Evolutionary conservation across 495 filamentous ascomycete species (phyloP).

Genomic region (Chlorociboria aeruginascens): DNA sequence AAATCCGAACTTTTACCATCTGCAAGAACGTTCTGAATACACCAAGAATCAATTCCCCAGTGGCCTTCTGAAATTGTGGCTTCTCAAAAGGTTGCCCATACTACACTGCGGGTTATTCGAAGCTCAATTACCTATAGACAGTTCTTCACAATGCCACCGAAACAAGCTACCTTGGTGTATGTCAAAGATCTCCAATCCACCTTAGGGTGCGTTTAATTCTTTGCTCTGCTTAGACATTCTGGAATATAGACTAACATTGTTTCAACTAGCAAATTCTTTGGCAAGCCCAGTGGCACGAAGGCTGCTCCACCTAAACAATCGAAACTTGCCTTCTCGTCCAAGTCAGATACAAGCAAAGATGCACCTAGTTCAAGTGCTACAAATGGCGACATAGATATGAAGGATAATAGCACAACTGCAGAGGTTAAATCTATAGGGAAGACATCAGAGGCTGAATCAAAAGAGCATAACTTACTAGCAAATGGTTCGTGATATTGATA

Average conservation of each 20-base stretch:
- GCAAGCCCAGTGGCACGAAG: slow-evolving; percentile 38
- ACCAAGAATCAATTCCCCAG: background rate
- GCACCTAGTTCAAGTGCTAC: slow-evolving; percentile 2
- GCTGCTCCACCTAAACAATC: slow-evolving; percentile 52
- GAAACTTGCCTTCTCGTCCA: slow-evolving; percentile 54
- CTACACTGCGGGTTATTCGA: background rate
- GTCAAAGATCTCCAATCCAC: slow-evolving; percentile 70
- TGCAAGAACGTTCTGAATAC: background rate
- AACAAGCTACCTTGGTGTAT: slow-evolving; percentile 91
- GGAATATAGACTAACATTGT: slow-evolving; percentile 3
- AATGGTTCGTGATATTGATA: slow-evolving; percentile 11
- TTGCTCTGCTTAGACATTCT: background rate
- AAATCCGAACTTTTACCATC: background rate
- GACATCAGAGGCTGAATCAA: slow-evolving; percentile 12
- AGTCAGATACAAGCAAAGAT: slow-evolving; percentile 19
- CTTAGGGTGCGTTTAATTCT: slow-evolving; percentile 54
- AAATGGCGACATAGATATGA: slow-evolving; percentile 18
- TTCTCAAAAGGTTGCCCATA: slow-evolving; percentile 5
- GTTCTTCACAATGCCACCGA: slow-evolving; percentile 38
- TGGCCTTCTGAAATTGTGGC: slow-evolving; percentile 11
- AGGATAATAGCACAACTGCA: slow-evolving; percentile 17
- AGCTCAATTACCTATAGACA: background rate
- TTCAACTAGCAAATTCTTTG: slow-evolving; percentile 57
- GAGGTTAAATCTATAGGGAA: slow-evolving; percentile 12
- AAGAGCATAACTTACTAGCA: slow-evolving; percentile 21